Evolutionary conservation across 371 early-diverging fungal species (phyloP), one percentile per base, ranked within the genome.

Genomic region (Capillidium heterosporum): DNA sequence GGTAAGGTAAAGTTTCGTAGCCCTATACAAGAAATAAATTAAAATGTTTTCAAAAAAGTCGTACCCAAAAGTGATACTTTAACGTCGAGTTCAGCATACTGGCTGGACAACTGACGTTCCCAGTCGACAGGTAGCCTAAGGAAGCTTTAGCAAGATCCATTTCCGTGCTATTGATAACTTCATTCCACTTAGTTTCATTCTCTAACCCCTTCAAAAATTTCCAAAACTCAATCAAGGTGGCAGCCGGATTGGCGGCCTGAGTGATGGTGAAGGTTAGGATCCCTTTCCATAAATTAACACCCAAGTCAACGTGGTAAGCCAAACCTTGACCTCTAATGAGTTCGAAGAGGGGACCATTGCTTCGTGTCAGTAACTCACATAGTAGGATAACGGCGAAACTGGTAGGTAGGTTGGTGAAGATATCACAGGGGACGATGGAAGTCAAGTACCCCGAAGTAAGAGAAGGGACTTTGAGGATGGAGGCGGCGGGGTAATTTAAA

Each of bases 261-360:
- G 67, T 60, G 2, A 76, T 48, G 39, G 72, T 72, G 50, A 77
- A 76, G 13, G 67, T 58, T 51, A 83, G 64, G 48, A 70, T 71
- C 8, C 77, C 76, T 0, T 71, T 60, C 81, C 85, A 82, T 23
- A 69, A 23, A 15, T 65, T 61, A 1, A 71, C 56, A 32, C 61
- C 55, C 21, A 86, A 54, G 0, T 67, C 66, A 2, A 76, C 76
- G 50, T 73, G 82, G 61, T 87, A 87, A 0, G 86, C 85, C 40
- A 71, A 76, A 15, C 88, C 88, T 39, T 73, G 69, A 11, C 87
- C 87, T 32, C 88, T 77, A 31, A 85, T 73, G 0, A 77, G 73
- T 8, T 70, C 77, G 66, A 72, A 85, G 3, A 87, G 67, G 0
- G 82, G 84, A 0, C 87, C 88, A 46, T 87, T 87, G 2, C 69